phyloP scores from a whole-genome alignment of 73 alveolate genomes.

The Symbiodinium natans region DNA sequence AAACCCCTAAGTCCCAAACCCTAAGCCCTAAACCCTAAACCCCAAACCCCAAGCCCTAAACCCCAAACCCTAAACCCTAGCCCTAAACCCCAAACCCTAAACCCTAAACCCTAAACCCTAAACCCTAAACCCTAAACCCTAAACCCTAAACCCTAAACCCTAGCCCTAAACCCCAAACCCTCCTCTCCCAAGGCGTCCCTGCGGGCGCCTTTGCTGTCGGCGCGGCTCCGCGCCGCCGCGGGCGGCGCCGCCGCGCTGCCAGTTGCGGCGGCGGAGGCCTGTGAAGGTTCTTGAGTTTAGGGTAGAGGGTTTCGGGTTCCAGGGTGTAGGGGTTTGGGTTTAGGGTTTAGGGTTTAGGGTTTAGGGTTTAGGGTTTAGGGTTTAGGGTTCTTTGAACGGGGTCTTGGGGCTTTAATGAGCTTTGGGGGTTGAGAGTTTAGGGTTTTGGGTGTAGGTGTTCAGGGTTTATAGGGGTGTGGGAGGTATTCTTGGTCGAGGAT shows the following conservation, averaged over 20 bases:
- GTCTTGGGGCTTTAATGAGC: background rate
- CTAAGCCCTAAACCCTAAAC: too few species aligned
- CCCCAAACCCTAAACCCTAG: background rate
- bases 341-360: background rate
- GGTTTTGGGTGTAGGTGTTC: too few species aligned
- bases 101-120: background rate
- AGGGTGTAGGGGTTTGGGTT: background rate
- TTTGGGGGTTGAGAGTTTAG: background rate
- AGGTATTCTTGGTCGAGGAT: too few species aligned
- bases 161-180: too few species aligned
- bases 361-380: background rate
- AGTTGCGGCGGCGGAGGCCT: background rate
- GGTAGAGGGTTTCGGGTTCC: background rate
- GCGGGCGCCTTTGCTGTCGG: background rate
- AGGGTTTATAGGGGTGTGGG: too few species aligned
- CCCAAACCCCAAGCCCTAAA: background rate
- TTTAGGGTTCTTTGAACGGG: too few species aligned
- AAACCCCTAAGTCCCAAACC: too few species aligned
- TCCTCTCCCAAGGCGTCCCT: background rate
- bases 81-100: background rate
- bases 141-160: background rate
- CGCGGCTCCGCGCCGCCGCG: constrained; percentile 5
- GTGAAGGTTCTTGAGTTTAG: background rate
- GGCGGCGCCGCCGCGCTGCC: constrained; percentile 9
- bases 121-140: background rate